Base-by-base conservation (phyloP, 306 rosid species). In the Cucumis sativus region DNA sequence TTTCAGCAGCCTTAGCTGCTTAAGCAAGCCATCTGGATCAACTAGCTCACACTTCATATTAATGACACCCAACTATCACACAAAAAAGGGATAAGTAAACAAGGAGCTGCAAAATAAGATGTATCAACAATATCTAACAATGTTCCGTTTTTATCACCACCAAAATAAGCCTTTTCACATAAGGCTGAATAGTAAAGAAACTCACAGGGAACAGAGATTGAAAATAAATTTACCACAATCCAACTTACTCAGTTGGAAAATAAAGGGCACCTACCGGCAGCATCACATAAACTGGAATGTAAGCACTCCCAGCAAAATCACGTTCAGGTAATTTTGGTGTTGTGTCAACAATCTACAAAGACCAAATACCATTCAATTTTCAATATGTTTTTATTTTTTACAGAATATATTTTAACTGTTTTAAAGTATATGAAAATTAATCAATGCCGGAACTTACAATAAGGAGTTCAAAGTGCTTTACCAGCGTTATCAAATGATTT, bases 41-140 rank as follows among this genome's bases (percentile, higher is more conserved):
- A 89, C 96, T 78, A 96, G 86, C 80, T 92, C 99, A 73, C 98
- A 92, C 80, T 96, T 96, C 86, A 96, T 88, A 82, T 92, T 92
- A 84, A 91, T 81, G 80, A 91, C 93, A 74, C 99, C 99, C 78
- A 91, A 82, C 99, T 92, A 89, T 83, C 72, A 83, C 78, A 2
- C 78, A 81, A 83, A 79, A 86, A 55, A 66, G 78, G 57, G 60
- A 41, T 61, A 12, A 63, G 35, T 23, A 20, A 49, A 64, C 70
- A 77, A 85, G 76, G 39, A 79, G 33, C 78, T 62, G 66, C 57
- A 81, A 61, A 80, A 78, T 43, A 82, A 39, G 6, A 57, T 75
- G 58, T 59, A 63, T 28, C 74, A 79, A 82, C 59, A 47, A 15
- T 49, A 33, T 76, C 63, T 30, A 73, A 16, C 62, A 73, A 30